Conservation (phyloP, 1,284 basidiomycete genomes). For the Inonotus hispidus region DNA sequence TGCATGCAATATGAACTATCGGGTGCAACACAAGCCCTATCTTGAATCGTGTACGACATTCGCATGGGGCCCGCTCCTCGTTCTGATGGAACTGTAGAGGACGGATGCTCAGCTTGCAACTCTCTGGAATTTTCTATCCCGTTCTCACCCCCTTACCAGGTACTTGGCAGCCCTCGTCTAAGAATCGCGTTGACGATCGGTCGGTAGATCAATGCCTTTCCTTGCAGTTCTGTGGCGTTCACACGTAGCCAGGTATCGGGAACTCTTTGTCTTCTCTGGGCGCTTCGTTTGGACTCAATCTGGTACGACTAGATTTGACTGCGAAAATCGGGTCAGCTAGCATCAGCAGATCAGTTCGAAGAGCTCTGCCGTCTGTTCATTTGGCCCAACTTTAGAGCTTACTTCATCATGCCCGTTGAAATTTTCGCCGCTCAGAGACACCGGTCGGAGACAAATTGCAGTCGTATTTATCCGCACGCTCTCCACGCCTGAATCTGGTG, state of each 20-base stretch:
- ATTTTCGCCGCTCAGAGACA: neutral
- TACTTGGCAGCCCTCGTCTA: neutral
- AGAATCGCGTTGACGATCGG: neutral
- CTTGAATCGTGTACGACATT: neutral
- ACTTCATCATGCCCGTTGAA: neutral
- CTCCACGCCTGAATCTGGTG: neutral
- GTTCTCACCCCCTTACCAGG: neutral
- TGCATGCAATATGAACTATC: constrained; percentile 7
- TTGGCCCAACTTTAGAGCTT: neutral
- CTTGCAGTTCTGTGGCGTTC: neutral
- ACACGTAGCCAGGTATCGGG: neutral
- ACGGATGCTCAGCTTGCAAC: neutral
- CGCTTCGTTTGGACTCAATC: neutral
- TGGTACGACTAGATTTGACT: neutral
- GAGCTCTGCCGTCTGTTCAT: neutral
- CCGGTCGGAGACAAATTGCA: neutral
- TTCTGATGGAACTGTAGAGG: constrained; percentile 5
- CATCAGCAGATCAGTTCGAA: neutral
- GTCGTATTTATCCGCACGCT: neutral
- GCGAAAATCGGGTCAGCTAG: neutral
- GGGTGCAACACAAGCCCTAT: neutral
- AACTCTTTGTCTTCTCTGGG: neutral
- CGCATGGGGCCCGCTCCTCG: constrained; percentile 1
- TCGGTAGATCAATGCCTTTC: constrained; percentile 4
- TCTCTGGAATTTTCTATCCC: neutral